A percentile compares a stretch with the other conserved stretches of the same genome.
Evolutionary conservation across 2,329 filamentous ascomycete genomes (phyloP).

Genomic region (Colletotrichum tanaceti): DNA sequence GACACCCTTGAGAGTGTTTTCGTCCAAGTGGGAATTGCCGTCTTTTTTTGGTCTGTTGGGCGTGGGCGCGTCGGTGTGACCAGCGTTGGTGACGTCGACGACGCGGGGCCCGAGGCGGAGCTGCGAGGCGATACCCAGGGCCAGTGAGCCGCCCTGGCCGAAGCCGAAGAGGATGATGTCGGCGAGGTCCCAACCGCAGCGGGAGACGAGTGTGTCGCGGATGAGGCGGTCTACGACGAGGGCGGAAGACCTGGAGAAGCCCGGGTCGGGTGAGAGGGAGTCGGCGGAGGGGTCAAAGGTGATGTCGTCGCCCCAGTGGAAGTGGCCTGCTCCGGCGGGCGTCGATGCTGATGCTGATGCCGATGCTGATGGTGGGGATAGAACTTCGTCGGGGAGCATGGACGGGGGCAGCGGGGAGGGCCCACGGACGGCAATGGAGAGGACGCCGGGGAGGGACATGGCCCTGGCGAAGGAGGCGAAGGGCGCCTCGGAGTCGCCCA

Average conservation of each 20-base stretch:
- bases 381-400: constrained; percentile 61
- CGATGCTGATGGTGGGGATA: constrained; percentile 21
- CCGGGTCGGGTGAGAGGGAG: constrained; percentile 70
- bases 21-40: constrained; percentile 12
- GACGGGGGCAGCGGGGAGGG: constrained; percentile 76
- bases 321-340: constrained; percentile 49
- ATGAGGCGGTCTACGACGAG: constrained; percentile 65
- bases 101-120: constrained; percentile 52
- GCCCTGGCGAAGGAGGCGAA: constrained; percentile 77
- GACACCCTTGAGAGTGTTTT: constrained; percentile 62
- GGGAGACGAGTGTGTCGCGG: constrained; percentile 60
- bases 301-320: constrained; percentile 77
- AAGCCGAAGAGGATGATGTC: constrained; percentile 75
- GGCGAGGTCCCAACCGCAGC: constrained; percentile 68
- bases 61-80: constrained; percentile 26
- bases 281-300: constrained; percentile 62
- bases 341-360: constrained; percentile 12
- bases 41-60: constrained; percentile 13
- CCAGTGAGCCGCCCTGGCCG: constrained; percentile 74
- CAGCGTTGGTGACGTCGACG: constrained; percentile 49
- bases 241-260: constrained; percentile 62
- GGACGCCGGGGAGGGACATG: constrained; percentile 80
- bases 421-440: constrained; percentile 79
- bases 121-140: constrained; percentile 65
- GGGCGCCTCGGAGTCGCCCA: constrained; percentile 78